phyloP scores from a whole-genome alignment of 2,329 filamentous ascomycete species.

The Colletotrichum tanaceti region DNA sequence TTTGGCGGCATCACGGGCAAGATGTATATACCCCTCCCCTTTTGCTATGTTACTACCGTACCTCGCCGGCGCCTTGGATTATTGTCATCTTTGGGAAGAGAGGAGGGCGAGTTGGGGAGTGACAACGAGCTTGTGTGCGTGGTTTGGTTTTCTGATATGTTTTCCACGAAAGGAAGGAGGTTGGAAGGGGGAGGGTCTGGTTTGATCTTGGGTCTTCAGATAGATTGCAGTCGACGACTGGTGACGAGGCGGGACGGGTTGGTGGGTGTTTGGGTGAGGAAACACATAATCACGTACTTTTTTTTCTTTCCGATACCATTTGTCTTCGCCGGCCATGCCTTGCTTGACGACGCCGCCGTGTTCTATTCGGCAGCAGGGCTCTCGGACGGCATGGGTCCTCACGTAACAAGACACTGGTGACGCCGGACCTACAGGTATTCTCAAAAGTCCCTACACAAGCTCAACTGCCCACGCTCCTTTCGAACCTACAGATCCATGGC shows the following conservation, averaged over 20 bases:
- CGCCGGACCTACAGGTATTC: too few relatives aligned
- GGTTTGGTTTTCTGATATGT: neutral
- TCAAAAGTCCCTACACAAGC: too few relatives aligned
- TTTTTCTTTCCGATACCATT: neutral
- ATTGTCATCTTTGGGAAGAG: neutral
- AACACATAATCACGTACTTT: neutral
- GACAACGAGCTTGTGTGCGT: neutral
- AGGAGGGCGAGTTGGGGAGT: neutral
- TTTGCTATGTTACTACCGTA: constrained; percentile 6
- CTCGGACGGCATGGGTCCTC: too few relatives aligned
- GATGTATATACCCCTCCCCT: constrained; percentile 20
- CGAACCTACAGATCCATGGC: too few relatives aligned
- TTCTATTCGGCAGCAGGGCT: too few relatives aligned
- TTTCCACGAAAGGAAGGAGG: neutral
- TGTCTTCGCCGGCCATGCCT: neutral
- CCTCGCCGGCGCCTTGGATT: neutral
- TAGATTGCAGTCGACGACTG: neutral
- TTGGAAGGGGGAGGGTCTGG: neutral
- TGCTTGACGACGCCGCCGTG: too few relatives aligned
- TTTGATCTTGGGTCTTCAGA: neutral
- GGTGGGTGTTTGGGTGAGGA: neutral
- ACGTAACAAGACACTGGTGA: too few relatives aligned
- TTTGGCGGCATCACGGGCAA: constrained; percentile 8
- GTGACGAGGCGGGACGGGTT: neutral
- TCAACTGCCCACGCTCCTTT: too few relatives aligned